Base-by-base conservation (phyloP, 257 asterid genomes). In the Ocimum tenuiflorum region DNA sequence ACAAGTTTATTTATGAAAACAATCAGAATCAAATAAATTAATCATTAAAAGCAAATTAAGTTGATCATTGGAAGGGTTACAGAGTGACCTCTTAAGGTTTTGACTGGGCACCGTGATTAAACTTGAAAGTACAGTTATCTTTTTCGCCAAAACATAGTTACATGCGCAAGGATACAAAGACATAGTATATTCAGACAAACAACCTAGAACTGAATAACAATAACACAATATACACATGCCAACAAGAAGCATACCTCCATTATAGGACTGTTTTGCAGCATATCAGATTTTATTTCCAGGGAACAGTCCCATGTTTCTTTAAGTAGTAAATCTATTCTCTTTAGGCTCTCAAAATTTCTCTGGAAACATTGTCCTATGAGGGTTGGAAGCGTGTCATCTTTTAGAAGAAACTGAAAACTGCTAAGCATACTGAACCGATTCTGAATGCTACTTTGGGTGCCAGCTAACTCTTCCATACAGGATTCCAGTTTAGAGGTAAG, bases 381-480 rank as follows among this genome's bases (percentile, higher is more conserved):
- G 73, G 89, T 80, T 27, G 75, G 43, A 73, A 86, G 73, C 31
- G 73, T 73, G 65, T 86, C 91, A 71, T 92, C 96, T 77, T 81
- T 74, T 55, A 86, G 80, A 75, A 84, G 81, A 69, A 67, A 68
- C 51, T 80, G 84, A 66, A 92, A 88, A 69, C 76, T 75, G 59
- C 75, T 76, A 64, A 83, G 77, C 69, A 77, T 85, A 66, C 74
- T 81, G 60, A 83, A 77, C 53, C 58, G 78, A 75, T 63, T 84
- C 60, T 69, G 84, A 51, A 75, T 35, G 71, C 78, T 80, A 73
- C 88, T 86, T 74, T 66, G 90, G 33, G 77, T 74, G 39, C 84
- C 89, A 65, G 82, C 82, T 78, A 89, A 78, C 79, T 89, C 95
- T 73, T 83, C 84, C 83, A 77, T 80, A 83, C 88, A 86, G 71